phyloP scores from a whole-genome alignment of 2,329 filamentous ascomycete species.

The Aspergillus latus region DNA sequence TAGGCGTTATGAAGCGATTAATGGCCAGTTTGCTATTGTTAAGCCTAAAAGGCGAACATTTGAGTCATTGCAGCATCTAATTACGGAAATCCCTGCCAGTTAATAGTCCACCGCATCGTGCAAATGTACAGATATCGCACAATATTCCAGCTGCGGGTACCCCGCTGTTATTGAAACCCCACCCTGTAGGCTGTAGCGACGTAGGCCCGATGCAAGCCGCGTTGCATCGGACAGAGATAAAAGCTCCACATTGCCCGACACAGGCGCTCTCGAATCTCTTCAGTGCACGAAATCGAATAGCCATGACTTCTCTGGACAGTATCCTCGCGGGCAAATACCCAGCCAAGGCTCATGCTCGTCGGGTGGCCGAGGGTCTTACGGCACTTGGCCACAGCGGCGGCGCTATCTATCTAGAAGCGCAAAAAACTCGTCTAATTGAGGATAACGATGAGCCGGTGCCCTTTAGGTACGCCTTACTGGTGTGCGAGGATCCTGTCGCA shows the following conservation, averaged over 20 bases:
- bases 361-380: constrained; percentile 77
- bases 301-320: constrained; percentile 36
- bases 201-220: constrained; percentile 2
- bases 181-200: not conserved
- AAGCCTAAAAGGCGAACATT: not conserved
- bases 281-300: constrained; percentile 1
- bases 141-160: not conserved
- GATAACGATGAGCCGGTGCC: constrained; percentile 82
- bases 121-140: no score
- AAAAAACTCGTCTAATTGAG: constrained; percentile 77
- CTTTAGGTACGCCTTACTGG: constrained; percentile 62
- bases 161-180: constrained; percentile 7
- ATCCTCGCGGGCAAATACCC: constrained; percentile 65
- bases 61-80: no score
- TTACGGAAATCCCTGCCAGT: no score
- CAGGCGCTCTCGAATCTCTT: not conserved
- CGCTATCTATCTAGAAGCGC: constrained; percentile 83
- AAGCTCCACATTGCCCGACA: not conserved
- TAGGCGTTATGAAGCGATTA: not conserved
- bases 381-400: constrained; percentile 66
- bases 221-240: constrained; percentile 6
- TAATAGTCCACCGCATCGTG: no score
- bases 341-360: constrained; percentile 80
- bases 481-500: not conserved
- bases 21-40: not conserved